Evolutionary conservation across 106 monocot species (phyloP).

Genomic region (Platanthera zijinensis): DNA sequence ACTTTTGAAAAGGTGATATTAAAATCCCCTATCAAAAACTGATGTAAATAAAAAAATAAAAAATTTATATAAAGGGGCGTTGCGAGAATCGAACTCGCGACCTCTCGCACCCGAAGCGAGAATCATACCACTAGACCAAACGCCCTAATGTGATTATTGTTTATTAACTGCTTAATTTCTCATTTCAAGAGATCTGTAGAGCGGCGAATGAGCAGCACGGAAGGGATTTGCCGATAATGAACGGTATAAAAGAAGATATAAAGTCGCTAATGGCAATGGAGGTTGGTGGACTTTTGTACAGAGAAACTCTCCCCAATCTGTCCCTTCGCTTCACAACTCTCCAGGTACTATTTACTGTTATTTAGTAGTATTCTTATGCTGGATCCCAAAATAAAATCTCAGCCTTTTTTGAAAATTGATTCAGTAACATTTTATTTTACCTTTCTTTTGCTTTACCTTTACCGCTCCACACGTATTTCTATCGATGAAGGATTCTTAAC

Average conservation of each 20-base stretch:
- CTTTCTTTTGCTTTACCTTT: not conserved
- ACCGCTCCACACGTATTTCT: not conserved
- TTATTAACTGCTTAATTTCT: too few species aligned
- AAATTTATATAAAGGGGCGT: too few species aligned
- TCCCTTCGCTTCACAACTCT: conserved; percentile 51
- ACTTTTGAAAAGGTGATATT: not conserved
- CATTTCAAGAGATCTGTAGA: conserved; percentile 45
- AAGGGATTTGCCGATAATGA: conserved; percentile 73
- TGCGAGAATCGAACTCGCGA: conserved; percentile 97
- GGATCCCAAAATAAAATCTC: too few species aligned
- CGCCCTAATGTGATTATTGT: too few species aligned
- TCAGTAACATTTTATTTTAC: too few species aligned
- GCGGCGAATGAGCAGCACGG: conserved; percentile 55
- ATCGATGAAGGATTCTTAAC: not conserved
- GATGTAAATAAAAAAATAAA: too few species aligned
- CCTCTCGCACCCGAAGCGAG: conserved; percentile 87
- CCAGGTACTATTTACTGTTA: conserved; percentile 16
- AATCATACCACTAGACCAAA: not conserved
- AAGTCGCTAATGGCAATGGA: conserved; percentile 56
- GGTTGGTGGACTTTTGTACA: conserved; percentile 23
- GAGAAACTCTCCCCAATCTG: conserved; percentile 53
- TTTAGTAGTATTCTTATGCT: not conserved
- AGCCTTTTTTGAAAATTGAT: too few species aligned
- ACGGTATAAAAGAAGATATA: conserved; percentile 84
- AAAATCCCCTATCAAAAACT: not conserved